Evolutionary conservation across 805 yeast genomes (phyloP), one percentile per base, ranked within the genome.

Genomic region (Barnettozyma sucrosica): DNA sequence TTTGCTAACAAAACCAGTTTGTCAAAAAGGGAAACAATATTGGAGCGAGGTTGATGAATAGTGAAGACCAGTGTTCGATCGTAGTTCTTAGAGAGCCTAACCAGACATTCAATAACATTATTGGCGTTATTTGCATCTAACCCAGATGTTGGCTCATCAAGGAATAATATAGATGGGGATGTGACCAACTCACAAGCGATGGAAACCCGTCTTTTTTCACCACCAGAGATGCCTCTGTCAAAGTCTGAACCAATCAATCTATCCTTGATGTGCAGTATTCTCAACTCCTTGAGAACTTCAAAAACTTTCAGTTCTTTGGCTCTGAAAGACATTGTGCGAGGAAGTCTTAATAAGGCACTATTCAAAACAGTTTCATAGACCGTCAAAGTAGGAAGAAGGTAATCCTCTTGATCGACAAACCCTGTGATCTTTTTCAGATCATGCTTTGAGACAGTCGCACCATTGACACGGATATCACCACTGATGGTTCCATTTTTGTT

Each of bases 141-240:
- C 1, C 99, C 99, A 0, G 97, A 88, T 0, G 99, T 89, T 23
- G 97, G 97, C 62, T 89, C 97, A 66, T 89, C 97, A 46, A 89
- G 67, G 56, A 89, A 85, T 46, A 89, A 65, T 38, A 89, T 79
- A 0, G 89, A 77, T 1, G 97, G 97, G 2, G 89, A 82, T 0
- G 97, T 89, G 2, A 89, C 96, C 37, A 89, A 70, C 61, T 89
- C 97, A 64, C 96, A 89, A 1, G 96, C 97, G 64, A 89, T 89
- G 0, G 95, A 89, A 7, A 89, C 96, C 57, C 97, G 75, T 57
- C 96, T 72, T 63, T 89, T 88, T 58, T 89, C 97, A 54, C 96
- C 96, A 16, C 96, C 96, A 16, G 93, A 85, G 13, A 92, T 87
- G 0, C 99, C 99, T 55, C 97, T 76, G 55, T 84, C 83, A 57